These are phyloP conservation scores for Dinochytrium kinnereticum DNA, from an alignment of 371 early-diverging fungal species.

Conservation along the genomic window DNA sequence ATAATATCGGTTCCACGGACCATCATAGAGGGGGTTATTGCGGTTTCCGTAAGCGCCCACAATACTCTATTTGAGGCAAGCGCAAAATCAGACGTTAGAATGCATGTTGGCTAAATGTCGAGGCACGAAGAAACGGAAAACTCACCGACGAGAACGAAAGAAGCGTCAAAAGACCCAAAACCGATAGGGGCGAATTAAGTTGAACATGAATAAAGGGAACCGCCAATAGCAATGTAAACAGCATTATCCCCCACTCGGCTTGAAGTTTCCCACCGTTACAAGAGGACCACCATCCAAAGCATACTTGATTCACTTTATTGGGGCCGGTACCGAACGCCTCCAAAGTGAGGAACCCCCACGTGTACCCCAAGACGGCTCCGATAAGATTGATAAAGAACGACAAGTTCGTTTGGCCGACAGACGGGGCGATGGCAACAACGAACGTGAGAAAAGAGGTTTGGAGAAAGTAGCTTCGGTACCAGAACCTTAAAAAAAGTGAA, in stretches of 20 bases:
- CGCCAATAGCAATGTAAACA: not conserved
- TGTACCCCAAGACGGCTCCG: constrained; percentile 23
- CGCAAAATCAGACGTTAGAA: not conserved
- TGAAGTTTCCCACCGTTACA: not conserved
- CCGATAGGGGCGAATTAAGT: not conserved
- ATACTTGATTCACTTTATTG: not conserved
- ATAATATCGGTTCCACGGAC: constrained; percentile 20
- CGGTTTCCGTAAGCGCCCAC: constrained; percentile 14
- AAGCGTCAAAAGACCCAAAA: constrained; percentile 25
- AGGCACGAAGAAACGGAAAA: not conserved
- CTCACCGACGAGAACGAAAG: constrained; percentile 28
- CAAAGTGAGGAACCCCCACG: constrained; percentile 21
- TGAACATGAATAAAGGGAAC: constrained; percentile 17
- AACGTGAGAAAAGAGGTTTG: constrained; percentile 19
- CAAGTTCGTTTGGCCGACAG: constrained; percentile 29
- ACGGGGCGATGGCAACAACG: constrained; percentile 30
- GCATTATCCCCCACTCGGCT: constrained; percentile 6
- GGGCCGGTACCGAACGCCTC: constrained; percentile 14
- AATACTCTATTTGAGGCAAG: constrained; percentile 17
- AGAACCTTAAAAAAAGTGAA: too few species aligned
- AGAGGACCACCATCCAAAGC: constrained; percentile 12
- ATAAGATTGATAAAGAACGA: constrained; percentile 26
- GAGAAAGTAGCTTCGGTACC: constrained; percentile 26
- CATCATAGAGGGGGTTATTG: constrained; percentile 23
- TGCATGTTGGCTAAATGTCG: not conserved